These are phyloP conservation scores for Alternaria brassicicola DNA, from an alignment of 2,329 filamentous ascomycete species.

Conservation along the genomic window DNA sequence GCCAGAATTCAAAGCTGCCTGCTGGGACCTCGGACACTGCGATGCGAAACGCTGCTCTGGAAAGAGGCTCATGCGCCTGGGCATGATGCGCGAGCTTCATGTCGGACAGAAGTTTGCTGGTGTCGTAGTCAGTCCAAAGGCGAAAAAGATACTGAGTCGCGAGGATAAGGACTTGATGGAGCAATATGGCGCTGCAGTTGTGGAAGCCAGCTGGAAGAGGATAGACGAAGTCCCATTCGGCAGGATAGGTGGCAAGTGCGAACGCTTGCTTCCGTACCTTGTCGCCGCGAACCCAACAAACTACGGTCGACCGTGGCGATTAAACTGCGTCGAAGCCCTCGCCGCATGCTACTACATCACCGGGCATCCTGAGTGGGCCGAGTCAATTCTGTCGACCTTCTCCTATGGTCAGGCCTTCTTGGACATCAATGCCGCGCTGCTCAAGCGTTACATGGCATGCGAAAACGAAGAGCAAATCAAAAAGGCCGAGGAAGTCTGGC, in stretches of 20 bases:
- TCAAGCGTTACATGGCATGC: constrained; percentile 86
- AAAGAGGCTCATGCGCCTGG: constrained; percentile 89
- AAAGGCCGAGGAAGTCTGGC: constrained; percentile 83
- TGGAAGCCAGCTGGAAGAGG: constrained; percentile 96
- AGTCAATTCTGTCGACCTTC: constrained; percentile 81
- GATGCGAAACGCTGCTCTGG: constrained; percentile 96
- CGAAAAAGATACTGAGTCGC: constrained; percentile 81
- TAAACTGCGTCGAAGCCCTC: constrained; percentile 95
- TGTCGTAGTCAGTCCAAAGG: constrained; percentile 94
- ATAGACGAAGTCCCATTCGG: constrained; percentile 89
- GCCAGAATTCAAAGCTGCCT: constrained; percentile 85
- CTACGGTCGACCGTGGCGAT: constrained; percentile 91
- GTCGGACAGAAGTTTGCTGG: constrained; percentile 91
- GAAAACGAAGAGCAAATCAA: constrained; percentile 82
- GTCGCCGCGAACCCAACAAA: constrained; percentile 97
- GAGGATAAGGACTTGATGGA: constrained; percentile 83
- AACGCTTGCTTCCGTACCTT: constrained; percentile 83
- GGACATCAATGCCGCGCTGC: constrained; percentile 82
- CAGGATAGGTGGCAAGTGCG: constrained; percentile 91
- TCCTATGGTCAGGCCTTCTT: constrained; percentile 88
- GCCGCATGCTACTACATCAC: constrained; percentile 94
- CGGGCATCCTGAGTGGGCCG: constrained; percentile 88
- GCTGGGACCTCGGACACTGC: constrained; percentile 98
- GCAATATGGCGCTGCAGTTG: constrained; percentile 89
- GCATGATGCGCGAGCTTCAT: constrained; percentile 90